These are phyloP conservation scores for Creolimax fragrantissima DNA, from an alignment of 78 protist genomes.

Conservation along the genomic window DNA sequence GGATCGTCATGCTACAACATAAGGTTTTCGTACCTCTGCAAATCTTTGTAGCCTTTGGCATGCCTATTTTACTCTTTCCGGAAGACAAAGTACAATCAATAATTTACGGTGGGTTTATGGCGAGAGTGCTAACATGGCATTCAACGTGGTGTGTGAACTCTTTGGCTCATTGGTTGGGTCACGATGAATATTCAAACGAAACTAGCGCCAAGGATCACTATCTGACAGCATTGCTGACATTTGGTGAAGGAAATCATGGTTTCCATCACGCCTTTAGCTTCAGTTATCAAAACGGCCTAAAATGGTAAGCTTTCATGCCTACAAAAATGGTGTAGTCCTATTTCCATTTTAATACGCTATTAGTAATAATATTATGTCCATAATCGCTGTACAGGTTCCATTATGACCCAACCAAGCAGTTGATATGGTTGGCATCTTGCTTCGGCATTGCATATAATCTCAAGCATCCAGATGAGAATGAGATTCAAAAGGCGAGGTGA, in stretches of 20 bases:
- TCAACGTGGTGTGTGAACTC: conserved; percentile 55
- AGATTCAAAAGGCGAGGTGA: background rate
- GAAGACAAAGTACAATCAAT: background rate
- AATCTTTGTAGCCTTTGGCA: conserved; percentile 1
- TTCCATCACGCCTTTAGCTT: conserved; percentile 51
- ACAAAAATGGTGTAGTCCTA: background rate
- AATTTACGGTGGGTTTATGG: conserved; percentile 11
- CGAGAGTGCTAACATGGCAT: conserved; percentile 23
- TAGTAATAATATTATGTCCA: too few species aligned
- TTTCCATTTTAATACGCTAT: background rate
- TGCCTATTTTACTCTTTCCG: background rate
- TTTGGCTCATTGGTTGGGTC: conserved; percentile 50
- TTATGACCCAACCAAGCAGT: conserved; percentile 8
- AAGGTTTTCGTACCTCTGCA: conserved; percentile 14
- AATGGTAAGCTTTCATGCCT: background rate
- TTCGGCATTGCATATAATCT: background rate
- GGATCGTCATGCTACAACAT: conserved; percentile 35
- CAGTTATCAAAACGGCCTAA: conserved; percentile 25
- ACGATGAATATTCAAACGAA: background rate
- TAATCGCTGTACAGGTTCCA: background rate
- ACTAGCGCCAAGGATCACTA: conserved; percentile 5
- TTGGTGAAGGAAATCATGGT: conserved; percentile 66
- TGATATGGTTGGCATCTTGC: background rate
- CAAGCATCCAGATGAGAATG: background rate
- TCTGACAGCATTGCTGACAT: conserved; percentile 28